These are phyloP conservation scores for Mariannaea sp. DNA, from an alignment of 2,329 filamentous ascomycete species.

Conservation along the genomic window DNA sequence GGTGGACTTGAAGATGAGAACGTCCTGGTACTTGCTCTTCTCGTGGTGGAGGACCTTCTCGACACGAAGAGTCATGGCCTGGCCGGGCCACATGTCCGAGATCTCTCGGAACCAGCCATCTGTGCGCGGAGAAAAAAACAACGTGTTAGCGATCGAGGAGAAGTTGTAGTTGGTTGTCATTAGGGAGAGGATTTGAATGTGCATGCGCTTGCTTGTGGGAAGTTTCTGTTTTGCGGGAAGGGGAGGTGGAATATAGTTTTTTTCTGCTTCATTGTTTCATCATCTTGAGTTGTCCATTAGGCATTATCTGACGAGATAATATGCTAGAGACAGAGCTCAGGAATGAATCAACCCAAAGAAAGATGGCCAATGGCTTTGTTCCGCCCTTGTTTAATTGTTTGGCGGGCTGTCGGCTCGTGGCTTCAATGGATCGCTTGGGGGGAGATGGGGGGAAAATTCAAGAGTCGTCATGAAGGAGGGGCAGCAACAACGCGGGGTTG, in stretches of 20 bases:
- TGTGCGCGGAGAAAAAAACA: slow-evolving; percentile 51
- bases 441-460: neutral
- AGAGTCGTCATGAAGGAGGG: slow-evolving; percentile 37
- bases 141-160: slow-evolving; percentile 18
- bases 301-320: neutral
- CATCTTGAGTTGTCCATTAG: too few species aligned
- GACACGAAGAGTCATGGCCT: slow-evolving; percentile 98
- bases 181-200: neutral
- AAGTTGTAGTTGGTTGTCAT: neutral
- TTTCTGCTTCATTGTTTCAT: neutral
- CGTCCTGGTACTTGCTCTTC: slow-evolving; percentile 99
- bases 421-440: neutral
- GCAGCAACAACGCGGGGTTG: slow-evolving; percentile 27
- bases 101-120: slow-evolving; percentile 99
- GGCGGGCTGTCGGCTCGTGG: neutral
- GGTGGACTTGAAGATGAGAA: slow-evolving; percentile 97
- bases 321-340: neutral
- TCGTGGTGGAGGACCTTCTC: slow-evolving; percentile 98
- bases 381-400: neutral
- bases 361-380: neutral
- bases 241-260: neutral
- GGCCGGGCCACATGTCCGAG: slow-evolving; percentile 98
- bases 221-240: neutral
- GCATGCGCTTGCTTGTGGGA: neutral
- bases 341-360: neutral